phyloP scores from a whole-genome alignment of 805 yeast genomes.

The Grigorovia yakushimaensis region DNA sequence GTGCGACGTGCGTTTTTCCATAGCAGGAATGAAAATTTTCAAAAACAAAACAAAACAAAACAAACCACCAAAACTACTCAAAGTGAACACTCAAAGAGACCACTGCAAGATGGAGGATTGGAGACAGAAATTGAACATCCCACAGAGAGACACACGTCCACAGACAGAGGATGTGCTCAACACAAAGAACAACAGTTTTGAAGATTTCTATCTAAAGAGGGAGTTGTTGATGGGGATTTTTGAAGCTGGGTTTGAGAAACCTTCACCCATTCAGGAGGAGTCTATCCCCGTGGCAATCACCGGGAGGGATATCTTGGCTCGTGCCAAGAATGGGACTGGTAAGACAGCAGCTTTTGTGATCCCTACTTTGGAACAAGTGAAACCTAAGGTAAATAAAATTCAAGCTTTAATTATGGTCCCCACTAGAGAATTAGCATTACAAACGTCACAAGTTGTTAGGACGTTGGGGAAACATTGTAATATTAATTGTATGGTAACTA shows the following conservation, averaged over 20 bases:
- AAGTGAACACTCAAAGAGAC: too few relatives aligned
- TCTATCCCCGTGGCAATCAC: slow-evolving; percentile 91
- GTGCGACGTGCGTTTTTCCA: too few relatives aligned
- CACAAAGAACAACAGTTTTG: slow-evolving; percentile 85
- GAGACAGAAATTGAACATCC: slow-evolving; percentile 67
- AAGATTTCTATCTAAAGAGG: slow-evolving; percentile 84
- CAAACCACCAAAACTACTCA: too few relatives aligned
- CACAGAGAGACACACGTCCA: slow-evolving; percentile 82
- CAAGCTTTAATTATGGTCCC: slow-evolving; percentile 93
- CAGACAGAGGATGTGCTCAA: slow-evolving; percentile 93
- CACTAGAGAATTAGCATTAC: slow-evolving; percentile 94
- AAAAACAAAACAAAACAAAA: too few relatives aligned
- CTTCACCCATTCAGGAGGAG: slow-evolving; percentile 96
- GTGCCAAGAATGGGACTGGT: slow-evolving; percentile 98
- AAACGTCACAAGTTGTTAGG: slow-evolving; percentile 94
- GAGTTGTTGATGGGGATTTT: slow-evolving; percentile 96
- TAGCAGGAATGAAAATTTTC: too few relatives aligned
- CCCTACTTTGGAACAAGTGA: slow-evolving; percentile 81
- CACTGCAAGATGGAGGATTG: slow-evolving; percentile 44
- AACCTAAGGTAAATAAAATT: slow-evolving; percentile 73
- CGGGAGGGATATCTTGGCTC: slow-evolving; percentile 91
- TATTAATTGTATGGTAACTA: slow-evolving; percentile 91
- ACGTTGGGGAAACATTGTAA: slow-evolving; percentile 92
- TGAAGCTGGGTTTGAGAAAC: slow-evolving; percentile 97
- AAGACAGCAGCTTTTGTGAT: slow-evolving; percentile 96